Evolutionary conservation across 345 rosid species (phyloP), one percentile per base, ranked within the genome.

Genomic region (Pugionium dolabratum): DNA sequence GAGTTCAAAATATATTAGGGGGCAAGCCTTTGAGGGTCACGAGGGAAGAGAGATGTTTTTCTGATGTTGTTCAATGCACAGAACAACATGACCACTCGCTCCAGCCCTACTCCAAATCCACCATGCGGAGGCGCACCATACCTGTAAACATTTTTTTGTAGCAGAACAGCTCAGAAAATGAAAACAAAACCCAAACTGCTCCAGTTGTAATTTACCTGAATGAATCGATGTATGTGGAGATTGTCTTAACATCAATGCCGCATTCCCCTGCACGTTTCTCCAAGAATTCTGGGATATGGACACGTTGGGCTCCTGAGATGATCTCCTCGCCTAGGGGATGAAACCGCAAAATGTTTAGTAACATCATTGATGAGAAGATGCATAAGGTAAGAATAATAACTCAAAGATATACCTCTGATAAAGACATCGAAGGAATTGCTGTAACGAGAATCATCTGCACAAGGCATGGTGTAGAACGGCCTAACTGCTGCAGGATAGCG

Each of bases 401-500:
- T 52, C 25, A 5, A 31, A 47, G 66, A 33, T 53, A 69, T 75
- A 86, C 98, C 96, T 88, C 97, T 77, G 68, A 94, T 81, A 64
- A 94, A 94, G 71, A 94, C 97, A 76, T 94, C 96, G 72, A 94
- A 90, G 31, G 97, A 94, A 75, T 90, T 90, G 35, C 92, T 86
- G 80, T 88, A 94, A 10, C 62, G 77, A 32, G 90, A 11, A 78
- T 85, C 72, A 63, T 88, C 99, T 9, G 77, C 76, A 76, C 95
- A 90, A 25, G 95, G 86, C 99, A 90, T 94, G 5, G 97, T 94
- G 78, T 94, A 90, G 80, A 94, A 94, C 45, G 96, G 97, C 76
- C 96, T 84, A 25, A 85, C 90, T 60, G 90, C 90, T 70, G 76
- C 41, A 57, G 97, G 97, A 72, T 83, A 94, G 44, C 91, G 86